Evolutionary conservation across 768 basidiomycete genomes (phyloP).

Genomic region (Tubosaeta brunneosetosa): DNA sequence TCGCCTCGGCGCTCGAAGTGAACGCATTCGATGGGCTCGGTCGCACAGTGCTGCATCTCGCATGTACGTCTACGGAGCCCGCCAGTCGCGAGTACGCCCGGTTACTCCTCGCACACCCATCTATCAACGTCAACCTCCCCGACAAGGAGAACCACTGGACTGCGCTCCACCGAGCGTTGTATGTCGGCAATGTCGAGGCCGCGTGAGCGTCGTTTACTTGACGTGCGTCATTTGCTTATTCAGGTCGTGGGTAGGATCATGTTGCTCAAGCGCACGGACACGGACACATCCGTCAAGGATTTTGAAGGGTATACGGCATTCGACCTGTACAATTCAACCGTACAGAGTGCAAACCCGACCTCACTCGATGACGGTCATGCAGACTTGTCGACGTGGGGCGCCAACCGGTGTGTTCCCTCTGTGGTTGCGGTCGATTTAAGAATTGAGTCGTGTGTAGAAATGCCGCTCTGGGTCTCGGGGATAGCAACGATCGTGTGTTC

Average conservation of each 20-base stretch:
- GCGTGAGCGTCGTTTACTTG: conserved; percentile 43
- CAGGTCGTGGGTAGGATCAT: conserved; percentile 47
- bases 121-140: conserved; percentile 70
- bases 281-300: conserved; percentile 72
- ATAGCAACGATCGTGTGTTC: conserved; percentile 68
- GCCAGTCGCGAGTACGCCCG: conserved; percentile 72
- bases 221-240: background rate
- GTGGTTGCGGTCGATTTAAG: background rate
- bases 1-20: conserved; percentile 45
- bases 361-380: conserved; percentile 32
- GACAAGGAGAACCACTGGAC: conserved; percentile 92
- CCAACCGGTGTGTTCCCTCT: conserved; percentile 53
- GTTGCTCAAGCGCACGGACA: conserved; percentile 69
- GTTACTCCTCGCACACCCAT: conserved; percentile 68
- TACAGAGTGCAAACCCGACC: conserved; percentile 64
- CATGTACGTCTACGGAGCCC: conserved; percentile 58
- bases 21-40: conserved; percentile 72
- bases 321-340: conserved; percentile 89
- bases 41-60: conserved; percentile 77
- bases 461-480: conserved; percentile 81
- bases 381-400: conserved; percentile 86
- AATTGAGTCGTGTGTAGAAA: conserved; percentile 45
- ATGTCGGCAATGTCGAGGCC: conserved; percentile 67
- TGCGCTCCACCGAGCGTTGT: conserved; percentile 82
- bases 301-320: conserved; percentile 86